phyloP scores from a whole-genome alignment of 2,329 filamentous ascomycete species.

The Hypomyces rosellus region DNA sequence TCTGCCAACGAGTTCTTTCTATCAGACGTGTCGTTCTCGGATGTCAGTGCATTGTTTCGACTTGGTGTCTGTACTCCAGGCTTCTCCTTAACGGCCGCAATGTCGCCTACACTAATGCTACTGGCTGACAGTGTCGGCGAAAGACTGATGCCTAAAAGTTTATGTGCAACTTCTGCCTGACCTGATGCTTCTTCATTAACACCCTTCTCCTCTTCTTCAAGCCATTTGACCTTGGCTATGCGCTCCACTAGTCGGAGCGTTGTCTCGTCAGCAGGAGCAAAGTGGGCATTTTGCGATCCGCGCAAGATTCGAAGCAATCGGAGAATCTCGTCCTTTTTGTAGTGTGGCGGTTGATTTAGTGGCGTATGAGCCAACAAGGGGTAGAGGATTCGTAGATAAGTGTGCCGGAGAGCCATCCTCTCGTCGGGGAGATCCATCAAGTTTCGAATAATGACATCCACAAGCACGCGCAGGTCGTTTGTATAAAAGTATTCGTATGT shows the following conservation, averaged over 20 bases:
- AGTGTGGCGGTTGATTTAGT: slow-evolving; percentile 76
- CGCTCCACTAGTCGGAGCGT: slow-evolving; percentile 70
- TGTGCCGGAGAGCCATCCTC: slow-evolving; percentile 71
- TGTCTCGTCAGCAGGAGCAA: slow-evolving; percentile 74
- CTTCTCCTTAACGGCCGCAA: slow-evolving; percentile 74
- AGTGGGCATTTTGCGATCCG: slow-evolving; percentile 62
- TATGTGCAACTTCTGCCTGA: slow-evolving; percentile 46
- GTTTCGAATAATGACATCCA: slow-evolving; percentile 95
- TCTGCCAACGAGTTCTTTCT: slow-evolving; percentile 8
- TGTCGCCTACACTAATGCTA: slow-evolving; percentile 67
- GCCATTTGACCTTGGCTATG: slow-evolving; percentile 67
- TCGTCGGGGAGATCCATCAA: slow-evolving; percentile 92
- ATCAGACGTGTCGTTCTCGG: not conserved
- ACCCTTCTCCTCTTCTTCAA: slow-evolving; percentile 34
- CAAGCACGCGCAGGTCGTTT: slow-evolving; percentile 87
- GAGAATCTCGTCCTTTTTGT: slow-evolving; percentile 82
- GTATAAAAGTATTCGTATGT: slow-evolving; percentile 99
- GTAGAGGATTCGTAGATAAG: slow-evolving; percentile 87
- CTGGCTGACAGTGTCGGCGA: slow-evolving; percentile 61
- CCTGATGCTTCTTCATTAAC: slow-evolving; percentile 24
- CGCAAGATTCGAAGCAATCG: slow-evolving; percentile 66
- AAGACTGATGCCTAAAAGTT: slow-evolving; percentile 65
- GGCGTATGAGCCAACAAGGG: slow-evolving; percentile 89
- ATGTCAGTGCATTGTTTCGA: slow-evolving; percentile 31
- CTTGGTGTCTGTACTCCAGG: slow-evolving; percentile 78